Evolutionary conservation across 2,329 filamentous ascomycete species (phyloP).

Genomic region (Fusarium penzigii): DNA sequence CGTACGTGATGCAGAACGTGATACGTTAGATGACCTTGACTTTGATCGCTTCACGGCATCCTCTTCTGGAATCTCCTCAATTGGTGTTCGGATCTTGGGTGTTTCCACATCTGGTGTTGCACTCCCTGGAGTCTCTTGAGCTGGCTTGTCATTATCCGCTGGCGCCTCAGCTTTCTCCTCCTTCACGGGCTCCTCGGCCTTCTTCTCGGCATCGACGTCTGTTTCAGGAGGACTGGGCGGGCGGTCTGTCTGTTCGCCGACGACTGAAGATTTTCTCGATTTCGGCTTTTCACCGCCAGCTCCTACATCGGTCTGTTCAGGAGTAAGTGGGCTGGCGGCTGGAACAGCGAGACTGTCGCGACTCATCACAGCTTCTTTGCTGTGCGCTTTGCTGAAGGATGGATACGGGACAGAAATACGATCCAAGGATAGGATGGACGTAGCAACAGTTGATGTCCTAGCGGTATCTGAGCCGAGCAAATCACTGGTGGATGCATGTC

Average conservation of each 20-base stretch:
- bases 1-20: conserved; percentile 46
- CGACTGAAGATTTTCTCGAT: conserved; percentile 14
- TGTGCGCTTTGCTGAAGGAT: conserved; percentile 84
- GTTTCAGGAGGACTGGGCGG: conserved; percentile 67
- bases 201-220: conserved; percentile 52
- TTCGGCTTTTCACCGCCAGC: conserved; percentile 14
- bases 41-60: conserved; percentile 39
- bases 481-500: conserved; percentile 46
- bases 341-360: conserved; percentile 49
- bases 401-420: conserved; percentile 70
- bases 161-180: conserved; percentile 34
- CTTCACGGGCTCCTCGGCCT: conserved; percentile 25
- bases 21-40: conserved; percentile 46
- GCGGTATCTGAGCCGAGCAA: conserved; percentile 48
- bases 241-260: conserved; percentile 46
- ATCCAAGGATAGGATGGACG: conserved; percentile 35
- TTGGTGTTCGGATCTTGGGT: conserved; percentile 16
- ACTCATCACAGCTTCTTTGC: conserved; percentile 78
- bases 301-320: conserved; percentile 71
- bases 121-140: conserved; percentile 32
- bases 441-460: conserved; percentile 37
- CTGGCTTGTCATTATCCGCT: conserved; percentile 22
- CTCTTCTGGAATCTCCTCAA: conserved; percentile 23
- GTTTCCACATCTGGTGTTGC: conserved; percentile 10
- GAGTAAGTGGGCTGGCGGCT: conserved; percentile 57